phyloP scores from a whole-genome alignment of 2,329 filamentous ascomycete genomes.

The Fusarium robinianum region DNA sequence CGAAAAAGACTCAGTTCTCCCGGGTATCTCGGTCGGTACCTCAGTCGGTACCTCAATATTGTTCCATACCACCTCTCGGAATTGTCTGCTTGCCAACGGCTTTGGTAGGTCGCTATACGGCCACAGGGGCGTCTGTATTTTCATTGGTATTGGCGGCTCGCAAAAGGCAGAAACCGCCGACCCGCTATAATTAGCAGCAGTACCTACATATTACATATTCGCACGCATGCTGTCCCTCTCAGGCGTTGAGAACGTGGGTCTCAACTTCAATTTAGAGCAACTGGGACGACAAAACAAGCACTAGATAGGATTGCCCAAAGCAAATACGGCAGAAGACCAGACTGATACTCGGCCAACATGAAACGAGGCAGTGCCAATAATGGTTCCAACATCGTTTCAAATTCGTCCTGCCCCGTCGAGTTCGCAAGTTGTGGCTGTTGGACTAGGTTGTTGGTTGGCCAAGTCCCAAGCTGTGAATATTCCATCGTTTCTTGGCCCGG shows the following conservation, averaged over 20 bases:
- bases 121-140: too few relatives aligned
- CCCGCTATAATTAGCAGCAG: constrained; percentile 6
- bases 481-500: not conserved
- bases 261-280: too few relatives aligned
- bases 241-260: constrained; percentile 7
- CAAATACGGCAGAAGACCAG: constrained; percentile 9
- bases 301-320: constrained; percentile 1
- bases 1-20: too few relatives aligned
- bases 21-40: too few relatives aligned
- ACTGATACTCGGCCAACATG: constrained; percentile 5
- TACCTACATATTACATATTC: constrained; percentile 3
- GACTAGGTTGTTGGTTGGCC: constrained; percentile 3
- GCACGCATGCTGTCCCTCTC: constrained; percentile 5
- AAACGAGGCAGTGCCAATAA: constrained; percentile 6
- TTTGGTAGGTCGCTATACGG: too few relatives aligned
- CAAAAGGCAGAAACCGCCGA: too few relatives aligned
- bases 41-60: too few relatives aligned
- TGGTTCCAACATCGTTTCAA: constrained; percentile 8
- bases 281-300: not conserved
- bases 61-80: too few relatives aligned
- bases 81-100: too few relatives aligned
- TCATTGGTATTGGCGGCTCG: too few relatives aligned
- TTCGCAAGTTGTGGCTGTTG: not conserved
- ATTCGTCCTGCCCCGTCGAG: not conserved
- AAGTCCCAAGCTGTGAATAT: constrained; percentile 5